Base-by-base conservation (phyloP, 768 basidiomycete species). In the Tricholoma sp. region DNA sequence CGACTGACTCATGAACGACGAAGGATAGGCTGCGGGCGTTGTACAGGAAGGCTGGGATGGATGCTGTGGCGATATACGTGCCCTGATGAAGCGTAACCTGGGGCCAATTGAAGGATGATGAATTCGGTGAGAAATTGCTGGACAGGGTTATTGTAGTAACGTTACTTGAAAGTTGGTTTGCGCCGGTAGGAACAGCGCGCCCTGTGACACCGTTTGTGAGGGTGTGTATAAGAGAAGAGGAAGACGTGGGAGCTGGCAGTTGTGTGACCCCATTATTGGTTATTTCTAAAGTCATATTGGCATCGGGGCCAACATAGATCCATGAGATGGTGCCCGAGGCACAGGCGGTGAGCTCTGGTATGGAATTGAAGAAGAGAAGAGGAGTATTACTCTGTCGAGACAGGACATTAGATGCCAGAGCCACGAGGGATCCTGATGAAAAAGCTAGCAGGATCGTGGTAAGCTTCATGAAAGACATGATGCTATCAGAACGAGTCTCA, bases 41-140 rank as follows among this genome's bases (percentile, higher is more conserved):
- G 53, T 62, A 65, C 3, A 53, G 24, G n/a, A 62, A 50, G 4
- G 69, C 52, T 3, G 64, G 58, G 16, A 76, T 58, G 5, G 64
- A 59, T 6, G 71, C 72, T 0, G 54, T 59, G 18, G 84, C 21
- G 11, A 60, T 46, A 61, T 86, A 86, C 74, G 73, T 77, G 3
- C 84, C 84, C 53, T 73, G 67, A 0, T 78, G 65, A 21, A 83
- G 66, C 57, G 73, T 72, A 50, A 86, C 81, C 2, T 68, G 46
- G 0, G 65, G 4, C 84, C 85, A 84, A 3, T 62, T 67, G 66
- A 69, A 82, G 16, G 64, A 63, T 0, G 58, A 56, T 12, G 58
- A 70, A 27, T 83, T 51, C 2, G 66, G 47, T 1, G 64, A 57
- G 12, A 74, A 52, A 24, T 39, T 27, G 66, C 61, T 43, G 62